Evolutionary conservation across 2,329 filamentous ascomycete species (phyloP), one percentile per base, ranked within the genome.

Genomic region (Fusarium cicatricum): DNA sequence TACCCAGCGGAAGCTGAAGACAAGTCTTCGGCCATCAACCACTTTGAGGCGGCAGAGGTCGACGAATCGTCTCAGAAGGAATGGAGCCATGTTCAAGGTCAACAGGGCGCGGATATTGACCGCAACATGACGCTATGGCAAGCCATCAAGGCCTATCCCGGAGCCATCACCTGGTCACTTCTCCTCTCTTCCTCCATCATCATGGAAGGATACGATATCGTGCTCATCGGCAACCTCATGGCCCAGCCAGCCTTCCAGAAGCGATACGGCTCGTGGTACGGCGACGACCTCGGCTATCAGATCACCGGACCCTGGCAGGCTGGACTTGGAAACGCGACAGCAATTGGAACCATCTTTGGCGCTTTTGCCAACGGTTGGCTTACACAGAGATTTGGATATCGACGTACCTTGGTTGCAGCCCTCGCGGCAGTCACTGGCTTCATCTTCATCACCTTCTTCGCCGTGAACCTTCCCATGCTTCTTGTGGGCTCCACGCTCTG

Each of bases 381-480:
- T 8, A 48, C 52, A 5, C 41, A 51, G 2, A 46, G 34, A 5
- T 57, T 56, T 40, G 60, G 60, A 2, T 59, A 53, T 15, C 46
- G 82, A 11, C 81, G 79, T 67, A 85, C 82, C 10, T 77, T 87
- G 59, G 80, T 86, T 26, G 75, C 61, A 10, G 81, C 80, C 8
- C 54, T 82, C 41, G 58, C 70, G 3, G 40, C 58, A 61, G 55
- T 76, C 11, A 37, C 44, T 2, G 53, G 40, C 11, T 61, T 61
- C n/a, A 52, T 64, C 28, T 61, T 62, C 26, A 43, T 64, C 11
- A 36, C 41, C 4, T 61, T 64, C 43, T 64, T 59, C 32, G 51
- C 60, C 2, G 68, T 76, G 14, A 70, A 72, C 29, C 31, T 56
- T 2, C 28, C 34, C 11, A 37, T 52, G 15, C 40, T 56, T 1